phyloP scores from a whole-genome alignment of 352 stramenopile genomes.

The Aphanomyces cochlioides region DNA sequence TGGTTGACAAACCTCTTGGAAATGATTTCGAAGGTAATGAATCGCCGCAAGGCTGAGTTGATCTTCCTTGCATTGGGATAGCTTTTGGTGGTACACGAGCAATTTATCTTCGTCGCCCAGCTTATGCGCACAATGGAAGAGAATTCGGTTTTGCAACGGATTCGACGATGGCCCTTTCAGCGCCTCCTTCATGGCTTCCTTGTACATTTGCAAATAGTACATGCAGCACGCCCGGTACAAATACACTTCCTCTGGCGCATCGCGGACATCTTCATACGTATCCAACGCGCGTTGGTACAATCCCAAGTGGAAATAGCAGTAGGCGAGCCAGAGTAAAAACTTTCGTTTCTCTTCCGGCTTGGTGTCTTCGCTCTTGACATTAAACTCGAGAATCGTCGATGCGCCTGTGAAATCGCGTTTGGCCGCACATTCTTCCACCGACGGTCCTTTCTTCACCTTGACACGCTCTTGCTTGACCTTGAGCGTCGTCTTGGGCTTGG shows the following conservation, averaged over 20 bases:
- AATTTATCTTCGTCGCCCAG: slow-evolving; percentile 92
- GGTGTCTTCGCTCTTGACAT: slow-evolving; percentile 85
- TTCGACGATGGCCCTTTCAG: slow-evolving; percentile 54
- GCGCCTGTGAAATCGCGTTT: slow-evolving; percentile 93
- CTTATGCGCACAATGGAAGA: slow-evolving; percentile 95
- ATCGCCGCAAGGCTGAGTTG: slow-evolving; percentile 94
- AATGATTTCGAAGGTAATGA: slow-evolving; percentile 94
- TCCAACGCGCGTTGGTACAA: slow-evolving; percentile 93
- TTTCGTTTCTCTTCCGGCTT: slow-evolving; percentile 53
- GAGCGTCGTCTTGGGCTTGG: slow-evolving; percentile 29
- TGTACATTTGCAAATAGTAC: slow-evolving; percentile 92
- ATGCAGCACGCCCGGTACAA: slow-evolving; percentile 91
- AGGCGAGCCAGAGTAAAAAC: slow-evolving; percentile 91
- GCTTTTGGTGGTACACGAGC: slow-evolving; percentile 91
- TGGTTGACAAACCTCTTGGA: slow-evolving; percentile 58
- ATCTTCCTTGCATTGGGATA: slow-evolving; percentile 90
- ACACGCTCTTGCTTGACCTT: slow-evolving; percentile 31
- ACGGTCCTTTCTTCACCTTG: slow-evolving; percentile 76
- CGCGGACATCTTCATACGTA: slow-evolving; percentile 79
- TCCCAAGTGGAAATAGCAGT: slow-evolving; percentile 92
- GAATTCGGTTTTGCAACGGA: slow-evolving; percentile 87
- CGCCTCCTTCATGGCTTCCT: slow-evolving; percentile 79
- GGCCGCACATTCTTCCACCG: slow-evolving; percentile 64
- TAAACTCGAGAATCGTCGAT: slow-evolving; percentile 93
- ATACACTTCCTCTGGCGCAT: slow-evolving; percentile 71